Base-by-base conservation (phyloP, 306 rosid genomes). In the Quercus rubra region DNA sequence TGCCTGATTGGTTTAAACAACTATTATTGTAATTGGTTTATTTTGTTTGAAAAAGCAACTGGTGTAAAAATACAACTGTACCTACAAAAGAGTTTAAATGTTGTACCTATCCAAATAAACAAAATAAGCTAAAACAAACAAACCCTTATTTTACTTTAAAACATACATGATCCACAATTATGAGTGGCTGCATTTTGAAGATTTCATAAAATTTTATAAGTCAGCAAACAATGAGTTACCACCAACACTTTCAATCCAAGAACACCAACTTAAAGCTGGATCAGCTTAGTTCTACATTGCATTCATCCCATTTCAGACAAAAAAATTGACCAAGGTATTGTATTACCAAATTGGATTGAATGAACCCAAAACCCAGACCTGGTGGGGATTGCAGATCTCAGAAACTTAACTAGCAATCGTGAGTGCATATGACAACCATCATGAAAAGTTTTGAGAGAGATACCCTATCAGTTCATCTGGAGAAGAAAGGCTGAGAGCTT, bases 381-480 rank as follows among this genome's bases (percentile, higher is more conserved):
- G 13, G 54, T 12, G 54, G 0, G 5, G 27, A 74, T 62, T 31
- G 63, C 66, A 57, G 80, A 78, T 74, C 43, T 51, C 54, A 75
- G 56, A 79, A 41, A 75, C 25, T 59, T 71, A 80, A 69, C 77
- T 52, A 71, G 38, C 43, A 74, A 80, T 67, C 51, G 55, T 13
- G 67, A 81, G 43, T 55, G 75, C 77, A n/a, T 51, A 69, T 54
- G 73, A 78, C 30, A 66, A 30, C 49, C 55, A 17, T 64, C 55
- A 46, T 18, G 74, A 77, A 14, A 57, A 52, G 81, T 59, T 77
- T 80, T 55, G 31, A 77, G 81, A 86, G 67, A 83, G 14, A 78
- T 90, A 94, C 98, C 97, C 97, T 7, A 94, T 89, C 77, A 94
- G 87, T 88, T 92, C 97, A 80, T 94, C 96, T 23, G 97, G 83